These are phyloP conservation scores for Neobulgaria alba DNA, from an alignment of 2,329 filamentous ascomycete genomes.

Conservation along the genomic window DNA sequence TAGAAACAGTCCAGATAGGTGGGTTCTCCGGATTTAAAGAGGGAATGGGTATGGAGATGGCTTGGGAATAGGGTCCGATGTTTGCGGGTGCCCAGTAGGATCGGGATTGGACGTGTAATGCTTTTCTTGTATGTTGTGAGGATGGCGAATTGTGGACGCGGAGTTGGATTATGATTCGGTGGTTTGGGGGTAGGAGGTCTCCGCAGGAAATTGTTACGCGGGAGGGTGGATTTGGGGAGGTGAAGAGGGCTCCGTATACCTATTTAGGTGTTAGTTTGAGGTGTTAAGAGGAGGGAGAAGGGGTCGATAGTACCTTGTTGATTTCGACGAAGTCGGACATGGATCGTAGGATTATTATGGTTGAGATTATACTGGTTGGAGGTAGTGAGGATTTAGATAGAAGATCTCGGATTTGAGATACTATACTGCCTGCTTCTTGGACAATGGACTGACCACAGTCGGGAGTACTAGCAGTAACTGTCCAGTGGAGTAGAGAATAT, in stretches of 20 bases:
- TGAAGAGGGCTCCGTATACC: constrained; percentile 69
- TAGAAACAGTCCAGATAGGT: constrained; percentile 39
- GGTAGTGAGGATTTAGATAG: constrained; percentile 32
- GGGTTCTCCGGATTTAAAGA: constrained; percentile 20
- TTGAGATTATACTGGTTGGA: constrained; percentile 41
- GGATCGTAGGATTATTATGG: constrained; percentile 61
- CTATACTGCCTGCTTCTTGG: constrained; percentile 40
- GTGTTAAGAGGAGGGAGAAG: not conserved
- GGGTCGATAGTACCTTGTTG: constrained; percentile 42
- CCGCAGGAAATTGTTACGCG: constrained; percentile 78
- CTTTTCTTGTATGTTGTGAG: constrained; percentile 36
- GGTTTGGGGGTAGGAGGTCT: constrained; percentile 48
- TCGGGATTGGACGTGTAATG: constrained; percentile 81
- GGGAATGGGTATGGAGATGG: constrained; percentile 47
- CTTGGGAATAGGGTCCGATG: constrained; percentile 94
- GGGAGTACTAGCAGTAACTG: constrained; percentile 5
- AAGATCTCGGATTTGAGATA: constrained; percentile 36
- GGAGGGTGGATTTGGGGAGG: constrained; percentile 71
- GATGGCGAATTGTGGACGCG: constrained; percentile 21
- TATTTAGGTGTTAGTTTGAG: constrained; percentile 7
- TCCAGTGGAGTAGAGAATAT: constrained; percentile 15
- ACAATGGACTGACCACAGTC: constrained; percentile 29
- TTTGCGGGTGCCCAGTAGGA: constrained; percentile 98
- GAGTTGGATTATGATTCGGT: constrained; percentile 52
- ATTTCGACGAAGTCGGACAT: constrained; percentile 73